A percentile compares a stretch with the other conserved stretches of the same genome.
Conservation (phyloP, 2,329 filamentous ascomycete species). For the Aspergillus intermedius region DNA sequence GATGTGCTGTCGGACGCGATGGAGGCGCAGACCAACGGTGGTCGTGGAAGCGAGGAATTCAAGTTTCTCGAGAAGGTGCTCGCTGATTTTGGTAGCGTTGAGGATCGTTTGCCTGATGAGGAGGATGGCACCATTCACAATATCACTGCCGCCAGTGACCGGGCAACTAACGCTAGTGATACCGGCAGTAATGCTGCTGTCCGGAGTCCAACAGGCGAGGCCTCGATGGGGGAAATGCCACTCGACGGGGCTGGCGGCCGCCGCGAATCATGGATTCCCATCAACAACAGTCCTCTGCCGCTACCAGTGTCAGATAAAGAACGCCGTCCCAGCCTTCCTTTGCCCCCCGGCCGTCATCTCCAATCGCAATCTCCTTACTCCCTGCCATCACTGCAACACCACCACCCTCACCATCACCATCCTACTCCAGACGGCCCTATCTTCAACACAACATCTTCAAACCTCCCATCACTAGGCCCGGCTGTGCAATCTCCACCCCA, state of each 20-base stretch:
- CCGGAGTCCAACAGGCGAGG: constrained; percentile 33
- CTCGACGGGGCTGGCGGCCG: constrained; percentile 26
- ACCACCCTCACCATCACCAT: constrained; percentile 4
- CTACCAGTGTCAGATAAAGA: constrained; percentile 26
- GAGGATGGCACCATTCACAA: constrained; percentile 24
- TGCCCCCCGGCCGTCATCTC: constrained; percentile 27
- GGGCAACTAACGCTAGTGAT: constrained; percentile 30
- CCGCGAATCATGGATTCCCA: constrained; percentile 37
- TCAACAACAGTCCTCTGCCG: constrained; percentile 35
- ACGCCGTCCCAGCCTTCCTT: constrained; percentile 33
- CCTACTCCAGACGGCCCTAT: constrained; percentile 18
- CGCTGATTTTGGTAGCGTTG: constrained; percentile 33
- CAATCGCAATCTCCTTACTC: constrained; percentile 30
- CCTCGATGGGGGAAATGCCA: constrained; percentile 16
- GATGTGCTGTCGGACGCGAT: constrained; percentile 24
- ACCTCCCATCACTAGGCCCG: constrained; percentile 25
- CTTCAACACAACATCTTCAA: constrained; percentile 26
- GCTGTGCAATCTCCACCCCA: constrained; percentile 17
- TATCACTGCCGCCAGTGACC: constrained; percentile 20
- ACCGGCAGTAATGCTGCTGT: constrained; percentile 35
- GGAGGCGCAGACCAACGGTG: constrained; percentile 22
- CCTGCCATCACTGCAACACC: constrained; percentile 31
- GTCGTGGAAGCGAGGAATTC: constrained; percentile 32
- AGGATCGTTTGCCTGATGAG: constrained; percentile 35
- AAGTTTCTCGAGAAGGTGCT: constrained; percentile 38